These are phyloP conservation scores for Venturiaceae sp. DNA, from an alignment of 2,329 filamentous ascomycete genomes.

Conservation along the genomic window DNA sequence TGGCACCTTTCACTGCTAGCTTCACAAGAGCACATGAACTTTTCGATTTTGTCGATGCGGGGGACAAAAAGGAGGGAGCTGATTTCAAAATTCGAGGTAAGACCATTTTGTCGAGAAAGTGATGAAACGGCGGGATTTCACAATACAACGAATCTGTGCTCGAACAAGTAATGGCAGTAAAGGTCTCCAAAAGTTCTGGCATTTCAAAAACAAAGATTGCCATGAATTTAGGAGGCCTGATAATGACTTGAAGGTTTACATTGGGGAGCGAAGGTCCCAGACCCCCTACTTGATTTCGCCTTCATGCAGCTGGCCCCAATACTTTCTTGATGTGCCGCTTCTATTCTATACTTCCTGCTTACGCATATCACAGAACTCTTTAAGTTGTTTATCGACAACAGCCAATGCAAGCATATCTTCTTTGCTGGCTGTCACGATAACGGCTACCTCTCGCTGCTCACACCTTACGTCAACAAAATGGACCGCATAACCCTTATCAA, in stretches of 20 bases:
- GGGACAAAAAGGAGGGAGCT: slow-evolving; percentile 49
- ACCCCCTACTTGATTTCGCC: too few species aligned
- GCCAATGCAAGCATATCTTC: slow-evolving; percentile 55
- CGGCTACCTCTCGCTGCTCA: slow-evolving; percentile 47
- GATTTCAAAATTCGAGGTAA: slow-evolving; percentile 51
- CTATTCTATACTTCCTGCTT: background rate
- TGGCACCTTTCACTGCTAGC: slow-evolving; percentile 45
- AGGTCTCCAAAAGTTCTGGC: too few species aligned
- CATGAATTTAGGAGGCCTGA: too few species aligned
- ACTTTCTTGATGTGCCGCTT: too few species aligned
- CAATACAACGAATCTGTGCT: too few species aligned
- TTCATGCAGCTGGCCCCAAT: too few species aligned
- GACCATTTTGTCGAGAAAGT: too few species aligned
- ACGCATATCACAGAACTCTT: slow-evolving; percentile 18
- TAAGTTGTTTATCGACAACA: slow-evolving; percentile 45
- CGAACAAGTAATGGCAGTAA: too few species aligned
- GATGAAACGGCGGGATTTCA: slow-evolving; percentile 10
- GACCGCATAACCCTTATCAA: slow-evolving; percentile 47
- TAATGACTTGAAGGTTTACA: slow-evolving; percentile 12
- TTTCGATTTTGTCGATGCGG: slow-evolving; percentile 53
- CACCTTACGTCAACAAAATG: slow-evolving; percentile 38
- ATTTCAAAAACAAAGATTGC: too few species aligned
- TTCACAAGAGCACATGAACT: slow-evolving; percentile 49
- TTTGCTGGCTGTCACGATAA: slow-evolving; percentile 54
- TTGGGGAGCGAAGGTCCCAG: too few species aligned